Evolutionary conservation across 148 eudicot genomes (phyloP), one percentile per base, ranked within the genome.

Genomic region (Rhododendron ovatum): DNA sequence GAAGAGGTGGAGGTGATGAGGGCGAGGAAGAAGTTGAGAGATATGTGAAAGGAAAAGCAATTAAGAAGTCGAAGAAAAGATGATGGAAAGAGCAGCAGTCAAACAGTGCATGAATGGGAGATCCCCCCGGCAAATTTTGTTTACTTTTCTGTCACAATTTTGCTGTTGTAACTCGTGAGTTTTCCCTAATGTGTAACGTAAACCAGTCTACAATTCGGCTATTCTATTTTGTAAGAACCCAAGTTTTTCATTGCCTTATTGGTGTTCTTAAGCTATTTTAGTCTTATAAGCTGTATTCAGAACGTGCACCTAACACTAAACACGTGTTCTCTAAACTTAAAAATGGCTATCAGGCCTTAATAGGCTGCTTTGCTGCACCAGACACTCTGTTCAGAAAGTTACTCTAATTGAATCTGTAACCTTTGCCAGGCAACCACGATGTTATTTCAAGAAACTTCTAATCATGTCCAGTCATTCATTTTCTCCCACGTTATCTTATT

Each of bases 1-100:
- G 92, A 78, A 91, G 61, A 63, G 89, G 91, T 24, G 86, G 85
- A 35, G 94, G 84, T 26, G 95, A 93, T 30, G 96, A 93, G 5
- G 96, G 87, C 0, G 94, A 89, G 3, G 97, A 94, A 63, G 99
- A 94, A 73, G 85, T 90, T 37, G 88, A 89, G 26, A 95, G 88
- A 78, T 95, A 83, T 86, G 50, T 88, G 67, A 86, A 84, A 67
- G 83, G 69, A 86, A 71, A 71, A 71, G 20, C 41, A 4, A 5
- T 71, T 33, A 71, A 71, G 37, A 71, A 71, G 41, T 28, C 85
- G 20, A 87, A 82, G 41, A 91, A 88, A 87, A 91, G 83, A 87
- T 88, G 76, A 80, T 84, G 35, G 47, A n/a, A 41, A 14, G 55
- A 39, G 30, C 51, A 45, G 30, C 53, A 78, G 53, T 43, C 17